Conservation (phyloP, 495 filamentous ascomycete species). For the Talaromyces liani region DNA sequence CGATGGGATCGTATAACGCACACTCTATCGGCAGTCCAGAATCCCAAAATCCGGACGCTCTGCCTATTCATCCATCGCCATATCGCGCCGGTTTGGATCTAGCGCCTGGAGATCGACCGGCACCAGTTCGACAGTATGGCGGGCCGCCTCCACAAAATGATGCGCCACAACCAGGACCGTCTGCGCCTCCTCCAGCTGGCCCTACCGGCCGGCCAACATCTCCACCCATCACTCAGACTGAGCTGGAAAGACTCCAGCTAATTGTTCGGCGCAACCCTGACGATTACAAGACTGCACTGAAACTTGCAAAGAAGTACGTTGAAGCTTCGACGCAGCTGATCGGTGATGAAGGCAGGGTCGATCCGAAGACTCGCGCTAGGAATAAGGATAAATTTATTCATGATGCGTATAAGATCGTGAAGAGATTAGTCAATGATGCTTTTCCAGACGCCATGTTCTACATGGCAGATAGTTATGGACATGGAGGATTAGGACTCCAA, state of each 20-base stretch:
- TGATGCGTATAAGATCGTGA: slow-evolving; percentile 84
- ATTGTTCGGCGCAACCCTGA: slow-evolving; percentile 59
- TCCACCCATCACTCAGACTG: slow-evolving; percentile 63
- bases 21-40: slow-evolving; percentile 15
- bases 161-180: slow-evolving; percentile 21
- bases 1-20: slow-evolving; percentile 16
- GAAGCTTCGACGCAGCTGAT: slow-evolving; percentile 77
- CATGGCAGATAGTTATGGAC: slow-evolving; percentile 81
- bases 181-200: slow-evolving; percentile 15
- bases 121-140: slow-evolving; percentile 68
- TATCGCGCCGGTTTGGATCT: slow-evolving; percentile 66
- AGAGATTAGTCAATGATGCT: slow-evolving; percentile 64
- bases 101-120: slow-evolving; percentile 43
- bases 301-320: slow-evolving; percentile 75
- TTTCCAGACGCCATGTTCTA: slow-evolving; percentile 89
- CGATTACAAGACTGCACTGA: slow-evolving; percentile 62
- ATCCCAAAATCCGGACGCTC: slow-evolving; percentile 49
- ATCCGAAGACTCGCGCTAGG: slow-evolving; percentile 65
- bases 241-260: slow-evolving; percentile 66
- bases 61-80: slow-evolving; percentile 72
- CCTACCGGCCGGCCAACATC: slow-evolving; percentile 14
- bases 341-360: slow-evolving; percentile 57
- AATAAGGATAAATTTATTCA: slow-evolving; percentile 75
- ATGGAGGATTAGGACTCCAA: slow-evolving; percentile 62
- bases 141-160: slow-evolving; percentile 27